Percentiles rank a stretch among this genome's conserved stretches.
Conservation (phyloP, 768 basidiomycete genomes). For the Naganishia friedmannii region DNA sequence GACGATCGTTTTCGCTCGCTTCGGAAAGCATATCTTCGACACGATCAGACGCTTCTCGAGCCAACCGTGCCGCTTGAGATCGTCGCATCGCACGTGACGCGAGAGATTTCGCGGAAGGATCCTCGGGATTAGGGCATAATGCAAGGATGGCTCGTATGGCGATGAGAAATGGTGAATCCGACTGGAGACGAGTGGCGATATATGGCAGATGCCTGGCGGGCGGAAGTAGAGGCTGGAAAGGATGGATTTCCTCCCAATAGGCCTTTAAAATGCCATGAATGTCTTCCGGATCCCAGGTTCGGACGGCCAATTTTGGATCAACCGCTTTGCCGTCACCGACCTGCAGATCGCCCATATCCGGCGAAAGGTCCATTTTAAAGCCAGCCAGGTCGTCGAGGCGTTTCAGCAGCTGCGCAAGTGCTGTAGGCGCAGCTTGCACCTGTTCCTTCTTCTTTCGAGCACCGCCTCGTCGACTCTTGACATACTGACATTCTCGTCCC, state of each 20-base stretch:
- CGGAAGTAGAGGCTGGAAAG: constrained; percentile 48
- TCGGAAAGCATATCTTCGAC: constrained; percentile 37
- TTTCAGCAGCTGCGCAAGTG: constrained; percentile 43
- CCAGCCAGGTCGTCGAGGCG: constrained; percentile 41
- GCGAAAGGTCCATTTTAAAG: constrained; percentile 22
- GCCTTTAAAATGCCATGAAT: constrained; percentile 32
- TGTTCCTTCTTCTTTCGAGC: constrained; percentile 44
- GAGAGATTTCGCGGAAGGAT: constrained; percentile 41
- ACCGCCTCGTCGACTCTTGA: constrained; percentile 49
- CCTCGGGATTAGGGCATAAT: constrained; percentile 43
- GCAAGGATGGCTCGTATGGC: constrained; percentile 45
- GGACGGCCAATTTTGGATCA: constrained; percentile 24
- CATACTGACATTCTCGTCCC: constrained; percentile 46
- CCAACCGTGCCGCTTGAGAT: constrained; percentile 36
- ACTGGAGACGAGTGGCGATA: constrained; percentile 32
- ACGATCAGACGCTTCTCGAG: constrained; percentile 34
- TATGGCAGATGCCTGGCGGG: constrained; percentile 36
- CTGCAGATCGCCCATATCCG: constrained; percentile 23
- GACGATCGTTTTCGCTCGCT: constrained; percentile 28
- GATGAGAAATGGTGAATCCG: constrained; percentile 48
- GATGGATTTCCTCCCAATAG: constrained; percentile 50
- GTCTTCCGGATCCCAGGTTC: constrained; percentile 28
- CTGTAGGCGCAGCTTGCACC: constrained; percentile 35
- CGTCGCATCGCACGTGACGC: constrained; percentile 42
- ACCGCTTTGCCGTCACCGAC: constrained; percentile 10